Evolutionary conservation across 129 eudicot species (phyloP).

Genomic region (Flaveria bidentis): DNA sequence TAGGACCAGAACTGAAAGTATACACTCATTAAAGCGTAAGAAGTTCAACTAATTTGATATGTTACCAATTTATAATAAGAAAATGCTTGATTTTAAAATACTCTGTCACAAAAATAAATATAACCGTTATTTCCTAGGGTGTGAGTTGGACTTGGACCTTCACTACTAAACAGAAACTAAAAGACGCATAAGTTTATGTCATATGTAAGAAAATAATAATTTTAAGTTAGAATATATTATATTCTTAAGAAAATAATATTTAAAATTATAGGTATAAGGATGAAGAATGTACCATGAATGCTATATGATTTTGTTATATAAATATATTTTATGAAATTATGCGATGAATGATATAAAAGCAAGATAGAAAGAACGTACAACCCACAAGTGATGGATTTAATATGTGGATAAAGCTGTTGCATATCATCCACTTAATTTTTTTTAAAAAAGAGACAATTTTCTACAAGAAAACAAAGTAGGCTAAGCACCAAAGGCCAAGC

Average conservation of each 20-base stretch:
- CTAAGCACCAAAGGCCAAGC: not conserved
- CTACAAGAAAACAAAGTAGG: constrained; percentile 17
- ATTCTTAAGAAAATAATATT: not conserved
- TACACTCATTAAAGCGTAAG: not conserved
- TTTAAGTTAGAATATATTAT: not conserved
- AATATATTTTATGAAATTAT: not conserved
- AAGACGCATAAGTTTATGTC: not conserved
- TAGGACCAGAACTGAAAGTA: not conserved
- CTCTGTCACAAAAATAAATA: not conserved
- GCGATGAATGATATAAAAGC: not conserved
- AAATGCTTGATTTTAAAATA: not conserved
- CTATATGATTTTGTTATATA: not conserved
- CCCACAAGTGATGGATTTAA: constrained; percentile 16
- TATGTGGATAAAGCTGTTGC: constrained; percentile 34
- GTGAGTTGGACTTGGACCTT: not conserved
- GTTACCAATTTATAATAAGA: not conserved
- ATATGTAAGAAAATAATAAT: not conserved
- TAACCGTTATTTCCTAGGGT: not conserved
- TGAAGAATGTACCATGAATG: no score
- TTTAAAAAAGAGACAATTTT: not conserved
- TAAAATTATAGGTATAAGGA: no score
- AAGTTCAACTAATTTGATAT: not conserved
- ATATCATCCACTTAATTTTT: constrained; percentile 34
- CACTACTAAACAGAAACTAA: not conserved
- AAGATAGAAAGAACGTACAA: constrained; percentile 17